Base-by-base conservation (phyloP, 108 stramenopile species). In the Schizochytrium sp. region DNA sequence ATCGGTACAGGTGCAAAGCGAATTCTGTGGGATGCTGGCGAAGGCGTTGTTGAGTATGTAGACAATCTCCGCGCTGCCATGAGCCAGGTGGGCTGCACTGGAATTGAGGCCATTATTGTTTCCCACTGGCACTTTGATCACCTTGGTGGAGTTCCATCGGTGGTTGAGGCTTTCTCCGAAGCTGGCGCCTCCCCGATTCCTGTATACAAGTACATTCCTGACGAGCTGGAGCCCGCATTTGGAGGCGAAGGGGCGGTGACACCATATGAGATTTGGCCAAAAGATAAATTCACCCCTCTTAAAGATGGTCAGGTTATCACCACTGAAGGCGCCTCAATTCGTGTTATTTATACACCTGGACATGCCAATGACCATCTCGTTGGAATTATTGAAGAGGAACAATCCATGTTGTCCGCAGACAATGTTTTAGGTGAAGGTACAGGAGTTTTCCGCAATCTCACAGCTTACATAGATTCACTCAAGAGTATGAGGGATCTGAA, bases 11-110 rank as follows among this genome's bases (percentile, higher is more conserved):
- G 92, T 4, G 13, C 49, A 17, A 8, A 38, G 42, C 56, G 92
- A 44, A 61, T 91, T 2, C 91, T 92, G 55, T 42, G 91, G 3
- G 92, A 92, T 87, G 91, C 92, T 8, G 92, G 92, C 46, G 92
- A 92, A 50, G 91, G 92, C 8, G 42, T 49, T 13, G 41, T 45
- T 17, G 91, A 42, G 2, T 92, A 89, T 28, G 44, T 89, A 53
- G 44, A 40, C 40, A 89, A 87, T 3, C 56, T 92, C 40, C n/a
- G 87, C 61, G 87, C 57, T 28, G 91, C 89, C 10, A 88, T 92
- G 90, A 7, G 3, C 42, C 41, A 64, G 61, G 61, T 64, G 41
- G 61, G 61, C 61, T 64, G 61, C 61, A 64, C 61, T 4, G 61
- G 61, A 4, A 15, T 87, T 55, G 4, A 50, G 17, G 58, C 38